Conservation (phyloP, 2,329 filamentous ascomycete genomes). For the Catunica adiposa region DNA sequence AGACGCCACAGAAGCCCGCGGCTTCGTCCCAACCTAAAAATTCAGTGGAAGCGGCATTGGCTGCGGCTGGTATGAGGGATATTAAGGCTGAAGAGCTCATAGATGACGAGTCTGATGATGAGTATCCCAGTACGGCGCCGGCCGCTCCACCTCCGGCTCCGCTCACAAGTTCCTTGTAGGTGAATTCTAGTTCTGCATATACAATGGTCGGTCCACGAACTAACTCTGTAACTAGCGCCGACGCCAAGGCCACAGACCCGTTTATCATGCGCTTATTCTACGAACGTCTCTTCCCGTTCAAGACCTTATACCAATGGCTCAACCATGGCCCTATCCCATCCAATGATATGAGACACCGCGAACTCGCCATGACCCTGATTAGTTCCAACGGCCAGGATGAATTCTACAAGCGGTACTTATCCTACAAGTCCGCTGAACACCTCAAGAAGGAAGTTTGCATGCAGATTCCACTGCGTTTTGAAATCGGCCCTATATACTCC, state of each 20-base stretch:
- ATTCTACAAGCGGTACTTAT: slow-evolving; percentile 83
- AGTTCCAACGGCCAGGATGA: slow-evolving; percentile 38
- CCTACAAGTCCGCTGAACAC: slow-evolving; percentile 36
- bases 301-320: slow-evolving; percentile 91
- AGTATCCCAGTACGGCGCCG: slow-evolving; percentile 31
- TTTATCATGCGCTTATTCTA: slow-evolving; percentile 85
- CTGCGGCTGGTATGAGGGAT: slow-evolving; percentile 30
- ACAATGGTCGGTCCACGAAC: no score
- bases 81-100: slow-evolving; percentile 32
- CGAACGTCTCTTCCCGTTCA: slow-evolving; percentile 86
- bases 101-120: slow-evolving; percentile 43
- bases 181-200: not conserved
- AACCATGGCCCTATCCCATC: slow-evolving; percentile 81
- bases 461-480: slow-evolving; percentile 82
- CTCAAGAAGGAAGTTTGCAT: slow-evolving; percentile 83
- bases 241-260: slow-evolving; percentile 13
- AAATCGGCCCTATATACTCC: slow-evolving; percentile 94
- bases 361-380: slow-evolving; percentile 89
- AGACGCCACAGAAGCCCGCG: not conserved
- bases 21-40: not conserved
- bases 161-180: slow-evolving; percentile 11
- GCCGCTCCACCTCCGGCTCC: slow-evolving; percentile 26
- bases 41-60: slow-evolving; percentile 19
- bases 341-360: slow-evolving; percentile 78
- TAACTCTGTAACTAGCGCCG: slow-evolving; percentile 5